These are phyloP conservation scores for Lyophyllum decastes DNA, from an alignment of 768 basidiomycete genomes.

Conservation along the genomic window DNA sequence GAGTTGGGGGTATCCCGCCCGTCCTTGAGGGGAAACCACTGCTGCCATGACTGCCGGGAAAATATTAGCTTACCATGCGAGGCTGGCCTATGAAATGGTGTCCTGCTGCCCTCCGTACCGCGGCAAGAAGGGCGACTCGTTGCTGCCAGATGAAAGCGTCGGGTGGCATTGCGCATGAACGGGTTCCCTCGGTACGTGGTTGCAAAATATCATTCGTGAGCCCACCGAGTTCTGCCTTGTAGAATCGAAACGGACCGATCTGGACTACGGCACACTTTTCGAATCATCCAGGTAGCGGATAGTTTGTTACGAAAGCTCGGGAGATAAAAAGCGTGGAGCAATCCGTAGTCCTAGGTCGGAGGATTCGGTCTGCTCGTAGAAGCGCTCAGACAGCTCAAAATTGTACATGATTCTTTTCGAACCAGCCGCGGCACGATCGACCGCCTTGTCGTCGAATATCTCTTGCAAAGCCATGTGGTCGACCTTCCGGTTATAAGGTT, in stretches of 20 bases:
- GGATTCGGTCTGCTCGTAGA: not conserved
- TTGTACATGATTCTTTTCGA: slow-evolving; percentile 4
- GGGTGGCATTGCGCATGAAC: not conserved
- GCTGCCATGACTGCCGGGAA: not conserved
- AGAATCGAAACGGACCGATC: not conserved
- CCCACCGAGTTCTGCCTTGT: not conserved
- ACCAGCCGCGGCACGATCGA: slow-evolving; percentile 13
- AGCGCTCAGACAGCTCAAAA: not conserved
- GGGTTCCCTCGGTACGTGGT: not conserved
- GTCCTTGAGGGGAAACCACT: not conserved
- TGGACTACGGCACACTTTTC: not conserved
- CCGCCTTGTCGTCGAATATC: slow-evolving; percentile 13
- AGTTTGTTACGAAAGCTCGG: slow-evolving; percentile 13
- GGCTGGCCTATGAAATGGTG: not conserved
- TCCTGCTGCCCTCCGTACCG: not conserved
- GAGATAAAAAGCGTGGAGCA: slow-evolving; percentile 6
- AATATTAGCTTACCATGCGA: not conserved
- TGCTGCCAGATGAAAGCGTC: not conserved
- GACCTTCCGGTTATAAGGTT: slow-evolving; percentile 4
- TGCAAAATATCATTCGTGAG: not conserved
- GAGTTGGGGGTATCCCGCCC: not conserved
- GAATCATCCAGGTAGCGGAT: slow-evolving; percentile 4
- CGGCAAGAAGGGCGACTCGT: not conserved
- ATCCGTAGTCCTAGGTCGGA: slow-evolving; percentile 4
- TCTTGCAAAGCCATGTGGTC: slow-evolving; percentile 15